These are phyloP conservation scores for Boehmeria nivea DNA, from an alignment of 306 rosid genomes.

Conservation along the genomic window DNA sequence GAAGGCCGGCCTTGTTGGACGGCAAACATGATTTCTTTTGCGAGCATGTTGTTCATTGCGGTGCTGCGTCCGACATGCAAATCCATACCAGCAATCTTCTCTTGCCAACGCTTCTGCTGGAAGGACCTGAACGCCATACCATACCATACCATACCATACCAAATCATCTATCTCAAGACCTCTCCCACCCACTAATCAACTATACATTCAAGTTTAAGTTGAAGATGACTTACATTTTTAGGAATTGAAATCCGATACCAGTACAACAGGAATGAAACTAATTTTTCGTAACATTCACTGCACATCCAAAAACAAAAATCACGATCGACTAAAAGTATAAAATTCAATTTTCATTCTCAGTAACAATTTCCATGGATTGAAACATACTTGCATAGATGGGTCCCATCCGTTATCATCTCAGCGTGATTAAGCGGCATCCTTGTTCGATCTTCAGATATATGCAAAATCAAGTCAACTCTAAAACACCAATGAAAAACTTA, in stretches of 20 bases:
- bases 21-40: slow-evolving; percentile 81
- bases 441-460: slow-evolving; percentile 48
- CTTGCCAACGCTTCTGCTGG: slow-evolving; percentile 53
- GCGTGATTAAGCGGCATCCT: slow-evolving; percentile 55
- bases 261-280: slow-evolving; percentile 77
- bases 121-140: slow-evolving; percentile 24
- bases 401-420: slow-evolving; percentile 47
- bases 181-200: too few relatives aligned
- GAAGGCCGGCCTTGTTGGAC: slow-evolving; percentile 48
- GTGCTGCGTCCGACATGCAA: slow-evolving; percentile 84
- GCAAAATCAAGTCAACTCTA: too few relatives aligned
- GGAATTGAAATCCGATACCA: slow-evolving; percentile 80
- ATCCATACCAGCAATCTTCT: slow-evolving; percentile 97
- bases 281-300: slow-evolving; percentile 70
- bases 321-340: background rate
- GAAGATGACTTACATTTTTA: slow-evolving; percentile 39
- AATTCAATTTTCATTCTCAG: background rate
- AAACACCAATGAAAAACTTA: too few relatives aligned
- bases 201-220: slow-evolving; percentile 19
- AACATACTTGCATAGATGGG: slow-evolving; percentile 55
- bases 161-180: background rate
- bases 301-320: slow-evolving; percentile 12
- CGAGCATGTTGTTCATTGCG: slow-evolving; percentile 75
- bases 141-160: background rate
- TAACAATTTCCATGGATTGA: background rate